Conservation (phyloP, 768 basidiomycete genomes). For the Lentinula boryana region DNA sequence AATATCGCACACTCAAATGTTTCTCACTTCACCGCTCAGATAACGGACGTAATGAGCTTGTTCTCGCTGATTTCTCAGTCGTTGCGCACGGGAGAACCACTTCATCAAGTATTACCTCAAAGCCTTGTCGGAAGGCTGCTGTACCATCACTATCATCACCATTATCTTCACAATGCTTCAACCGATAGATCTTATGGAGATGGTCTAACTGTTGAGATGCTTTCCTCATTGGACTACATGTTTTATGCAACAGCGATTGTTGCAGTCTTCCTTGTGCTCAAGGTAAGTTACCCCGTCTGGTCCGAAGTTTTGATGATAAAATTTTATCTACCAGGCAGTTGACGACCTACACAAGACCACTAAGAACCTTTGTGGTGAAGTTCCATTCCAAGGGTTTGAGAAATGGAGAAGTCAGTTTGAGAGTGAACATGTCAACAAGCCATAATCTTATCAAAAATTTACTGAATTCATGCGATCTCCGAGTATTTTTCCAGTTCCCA, state of each 20-base stretch:
- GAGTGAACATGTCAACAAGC: slow-evolving; percentile 13
- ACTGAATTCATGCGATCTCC: no score
- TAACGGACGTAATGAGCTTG: slow-evolving; percentile 35
- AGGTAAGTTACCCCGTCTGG: slow-evolving; percentile 15
- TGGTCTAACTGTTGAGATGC: slow-evolving; percentile 4
- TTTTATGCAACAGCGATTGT: slow-evolving; percentile 33
- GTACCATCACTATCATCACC: slow-evolving; percentile 28
- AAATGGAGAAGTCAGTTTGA: slow-evolving; percentile 32
- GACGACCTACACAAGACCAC: slow-evolving; percentile 31
- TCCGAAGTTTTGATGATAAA: not conserved
- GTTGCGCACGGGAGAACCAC: slow-evolving; percentile 36
- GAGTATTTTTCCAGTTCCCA: no score
- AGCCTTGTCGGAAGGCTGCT: slow-evolving; percentile 38
- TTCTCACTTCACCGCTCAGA: slow-evolving; percentile 16
- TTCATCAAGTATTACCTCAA: slow-evolving; percentile 34
- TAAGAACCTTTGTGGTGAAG: slow-evolving; percentile 32
- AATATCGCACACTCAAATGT: slow-evolving; percentile 7
- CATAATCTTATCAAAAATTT: not conserved
- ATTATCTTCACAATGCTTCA: not conserved
- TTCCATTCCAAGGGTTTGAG: slow-evolving; percentile 31
- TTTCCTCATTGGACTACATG: slow-evolving; percentile 26
- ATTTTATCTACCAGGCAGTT: slow-evolving; percentile 17
- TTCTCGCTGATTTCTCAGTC: slow-evolving; percentile 39
- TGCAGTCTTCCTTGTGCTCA: slow-evolving; percentile 29
- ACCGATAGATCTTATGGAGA: not conserved